These are phyloP conservation scores for Trypanosoma cruzi DNA, from an alignment of 208 protist species.

Conservation along the genomic window DNA sequence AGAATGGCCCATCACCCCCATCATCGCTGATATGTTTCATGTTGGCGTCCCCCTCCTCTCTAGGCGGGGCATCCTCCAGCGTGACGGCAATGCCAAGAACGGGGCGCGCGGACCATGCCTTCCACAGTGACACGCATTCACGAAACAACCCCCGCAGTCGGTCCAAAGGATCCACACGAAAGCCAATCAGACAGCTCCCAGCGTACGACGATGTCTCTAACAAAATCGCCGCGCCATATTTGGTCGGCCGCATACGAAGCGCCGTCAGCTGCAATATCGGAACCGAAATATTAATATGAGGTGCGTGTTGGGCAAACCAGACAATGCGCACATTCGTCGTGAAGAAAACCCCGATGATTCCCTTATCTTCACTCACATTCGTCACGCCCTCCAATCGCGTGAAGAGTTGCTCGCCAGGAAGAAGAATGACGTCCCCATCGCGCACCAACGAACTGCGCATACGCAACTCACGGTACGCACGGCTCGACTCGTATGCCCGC, in stretches of 20 bases:
- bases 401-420: constrained; percentile 89
- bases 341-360: constrained; percentile 92
- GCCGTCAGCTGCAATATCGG: constrained; percentile 94
- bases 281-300: constrained; percentile 96
- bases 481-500: constrained; percentile 94
- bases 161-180: constrained; percentile 81
- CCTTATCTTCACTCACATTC: constrained; percentile 93
- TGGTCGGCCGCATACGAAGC: constrained; percentile 74
- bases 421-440: constrained; percentile 82
- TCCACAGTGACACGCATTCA: constrained; percentile 83
- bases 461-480: constrained; percentile 95
- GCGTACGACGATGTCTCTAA: constrained; percentile 70
- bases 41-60: constrained; percentile 10
- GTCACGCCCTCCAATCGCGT: constrained; percentile 84
- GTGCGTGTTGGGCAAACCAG: constrained; percentile 88
- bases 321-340: constrained; percentile 96
- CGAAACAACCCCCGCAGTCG: constrained; percentile 73
- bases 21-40: neutral
- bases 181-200: constrained; percentile 88
- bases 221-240: constrained; percentile 84
- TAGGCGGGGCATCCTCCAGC: constrained; percentile 30
- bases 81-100: constrained; percentile 81
- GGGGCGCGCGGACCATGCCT: constrained; percentile 75
- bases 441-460: constrained; percentile 91
- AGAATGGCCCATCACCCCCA: constrained; percentile 1